Conservation (phyloP, 257 asterid species). For the Fraxinus anomala region DNA sequence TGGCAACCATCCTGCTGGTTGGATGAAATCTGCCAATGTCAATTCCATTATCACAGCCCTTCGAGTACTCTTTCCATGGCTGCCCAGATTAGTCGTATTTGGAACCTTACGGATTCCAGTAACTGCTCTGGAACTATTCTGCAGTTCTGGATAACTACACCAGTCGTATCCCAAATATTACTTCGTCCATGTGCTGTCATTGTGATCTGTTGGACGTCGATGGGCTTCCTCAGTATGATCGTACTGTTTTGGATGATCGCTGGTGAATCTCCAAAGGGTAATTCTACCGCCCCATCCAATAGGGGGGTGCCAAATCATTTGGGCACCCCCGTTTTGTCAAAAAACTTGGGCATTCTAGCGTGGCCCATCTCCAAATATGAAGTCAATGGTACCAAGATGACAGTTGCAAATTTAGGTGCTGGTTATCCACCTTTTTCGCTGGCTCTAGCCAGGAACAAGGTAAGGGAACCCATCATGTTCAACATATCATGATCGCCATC, state of each 20-base stretch:
- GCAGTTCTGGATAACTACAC: slow-evolving; percentile 44
- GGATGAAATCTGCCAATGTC: slow-evolving; percentile 41
- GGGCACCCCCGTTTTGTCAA: too few relatives aligned
- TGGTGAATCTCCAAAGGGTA: slow-evolving; percentile 38
- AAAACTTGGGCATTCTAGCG: too few relatives aligned
- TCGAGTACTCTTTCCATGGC: slow-evolving; percentile 48
- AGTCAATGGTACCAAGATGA: slow-evolving; percentile 48
- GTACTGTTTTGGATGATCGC: slow-evolving; percentile 35
- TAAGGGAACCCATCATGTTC: slow-evolving; percentile 28
- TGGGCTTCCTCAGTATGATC: slow-evolving; percentile 47
- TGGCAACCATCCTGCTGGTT: slow-evolving; percentile 48
- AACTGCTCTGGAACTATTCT: slow-evolving; percentile 39
- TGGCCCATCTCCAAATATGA: slow-evolving; percentile 44
- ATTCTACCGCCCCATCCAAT: too few relatives aligned
- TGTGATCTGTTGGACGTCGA: slow-evolving; percentile 46
- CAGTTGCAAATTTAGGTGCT: slow-evolving; percentile 42
- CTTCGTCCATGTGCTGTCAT: slow-evolving; percentile 48
- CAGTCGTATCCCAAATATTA: slow-evolving; percentile 33
- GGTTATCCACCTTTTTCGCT: slow-evolving; percentile 17
- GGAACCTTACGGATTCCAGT: slow-evolving; percentile 30
- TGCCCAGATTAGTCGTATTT: slow-evolving; percentile 38
- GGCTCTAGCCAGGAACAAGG: slow-evolving; percentile 43
- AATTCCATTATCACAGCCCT: slow-evolving; percentile 47
- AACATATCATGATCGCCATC: background rate
- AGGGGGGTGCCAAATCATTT: too few relatives aligned